Base-by-base conservation (phyloP, 2,329 filamentous ascomycete genomes). In the Fusarium praegraminearum region DNA sequence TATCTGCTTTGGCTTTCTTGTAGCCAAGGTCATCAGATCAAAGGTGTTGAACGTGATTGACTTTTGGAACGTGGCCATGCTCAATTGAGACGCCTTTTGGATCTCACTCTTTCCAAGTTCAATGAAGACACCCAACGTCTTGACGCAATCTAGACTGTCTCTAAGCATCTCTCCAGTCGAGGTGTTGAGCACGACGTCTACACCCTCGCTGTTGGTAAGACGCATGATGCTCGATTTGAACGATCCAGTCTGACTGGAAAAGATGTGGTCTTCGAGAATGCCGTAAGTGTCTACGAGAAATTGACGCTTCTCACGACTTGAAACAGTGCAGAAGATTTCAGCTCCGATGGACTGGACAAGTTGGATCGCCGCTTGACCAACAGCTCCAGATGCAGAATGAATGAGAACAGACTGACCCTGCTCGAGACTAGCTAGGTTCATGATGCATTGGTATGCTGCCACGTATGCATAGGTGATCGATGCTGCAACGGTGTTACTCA, bases 321-420 rank as follows among this genome's bases (percentile, higher is more conserved):
- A 50, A 33, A 59, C 57, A 8, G 41, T 57, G 5, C 57, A 59
- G 41, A 59, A 41, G 18, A 59, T 57, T 7, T 40, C 57, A 2
- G 51, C 57, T 32, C 33, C 33, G 2, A 33, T 24, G 7, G 4
- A 35, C 11, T 33, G 50, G 0, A 41, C 41, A 57, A 59, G 20
- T 28, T 59, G 51, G 28, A 59, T 57, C 13, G 51, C 57, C 8
- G 41, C 57, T 46, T 59, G 57, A 9, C 57, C 57, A n/a, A 59
- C 26, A 20, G 50, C 41, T 28, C 57, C 57, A 1, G 57, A 28
- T 5, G 57, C 57, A 40, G 57, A 59, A 33, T 59, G 57, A 11
- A 59, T 46, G 26, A 59, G 51, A 11, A 59, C 3, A 13, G 51
- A 46, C 8, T 59, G 57, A 7, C 41, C 33, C 26, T 46, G 5